These are phyloP conservation scores for Physocladia obscura DNA, from an alignment of 192 early-diverging fungal genomes.

Conservation along the genomic window DNA sequence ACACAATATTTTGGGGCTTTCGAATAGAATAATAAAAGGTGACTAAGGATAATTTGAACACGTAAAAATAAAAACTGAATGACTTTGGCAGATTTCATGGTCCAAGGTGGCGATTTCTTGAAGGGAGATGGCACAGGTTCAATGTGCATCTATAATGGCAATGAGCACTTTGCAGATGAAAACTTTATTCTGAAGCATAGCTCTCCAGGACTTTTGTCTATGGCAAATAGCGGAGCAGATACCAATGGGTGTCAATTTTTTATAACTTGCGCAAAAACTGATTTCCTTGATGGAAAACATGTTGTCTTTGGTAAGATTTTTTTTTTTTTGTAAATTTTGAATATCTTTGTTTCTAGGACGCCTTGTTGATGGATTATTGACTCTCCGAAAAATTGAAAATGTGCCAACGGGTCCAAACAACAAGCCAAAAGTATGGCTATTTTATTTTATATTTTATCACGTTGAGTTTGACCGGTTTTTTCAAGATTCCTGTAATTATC, in stretches of 20 bases:
- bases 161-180: conserved; percentile 70
- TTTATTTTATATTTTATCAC: background rate
- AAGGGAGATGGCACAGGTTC: conserved; percentile 89
- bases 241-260: conserved; percentile 93
- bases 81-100: conserved; percentile 76
- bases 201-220: conserved; percentile 79
- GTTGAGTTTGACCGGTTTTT: background rate
- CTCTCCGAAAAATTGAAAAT: conserved; percentile 90
- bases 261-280: conserved; percentile 82
- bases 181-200: conserved; percentile 85
- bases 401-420: conserved; percentile 86
- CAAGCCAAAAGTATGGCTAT: conserved; percentile 64
- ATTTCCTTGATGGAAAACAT: conserved; percentile 87
- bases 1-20: too few relatives aligned
- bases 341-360: conserved; percentile 65
- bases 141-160: conserved; percentile 78
- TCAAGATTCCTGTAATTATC: conserved; percentile 72
- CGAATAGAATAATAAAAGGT: too few relatives aligned
- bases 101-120: conserved; percentile 88
- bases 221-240: conserved; percentile 86
- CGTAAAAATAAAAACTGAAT: too few relatives aligned
- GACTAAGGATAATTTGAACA: too few relatives aligned
- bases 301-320: conserved; percentile 74
- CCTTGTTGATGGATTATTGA: conserved; percentile 82
- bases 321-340: conserved; percentile 44